A percentile compares a stretch with the other conserved stretches of the same genome.
Evolutionary conservation across 2,329 filamentous ascomycete species (phyloP).

Genomic region (Chrysosporium queenslandicum): DNA sequence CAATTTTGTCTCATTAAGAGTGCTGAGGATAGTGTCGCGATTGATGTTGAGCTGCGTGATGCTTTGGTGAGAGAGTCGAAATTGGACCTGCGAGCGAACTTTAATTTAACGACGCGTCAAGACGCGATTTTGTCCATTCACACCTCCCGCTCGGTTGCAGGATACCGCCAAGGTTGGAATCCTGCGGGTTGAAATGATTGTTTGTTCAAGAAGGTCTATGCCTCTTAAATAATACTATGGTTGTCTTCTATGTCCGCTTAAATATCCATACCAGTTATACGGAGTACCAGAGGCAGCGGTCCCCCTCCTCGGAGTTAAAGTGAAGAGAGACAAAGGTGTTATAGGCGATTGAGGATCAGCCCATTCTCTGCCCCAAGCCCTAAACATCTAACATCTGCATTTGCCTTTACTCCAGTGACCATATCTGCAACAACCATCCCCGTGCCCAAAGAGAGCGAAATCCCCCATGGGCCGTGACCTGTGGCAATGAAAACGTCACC

Average conservation of each 20-base stretch:
- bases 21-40: background rate
- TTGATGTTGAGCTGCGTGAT: background rate
- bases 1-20: background rate
- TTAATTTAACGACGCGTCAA: too few relatives aligned
- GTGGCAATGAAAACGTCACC: constrained; percentile 60
- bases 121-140: background rate
- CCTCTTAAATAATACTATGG: too few relatives aligned
- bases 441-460: constrained; percentile 54
- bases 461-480: constrained; percentile 71
- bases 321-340: too few relatives aligned
- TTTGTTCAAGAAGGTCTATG: too few relatives aligned
- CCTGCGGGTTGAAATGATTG: too few relatives aligned
- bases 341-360: background rate
- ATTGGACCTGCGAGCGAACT: too few relatives aligned
- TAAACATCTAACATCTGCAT: constrained; percentile 50
- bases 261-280: too few relatives aligned
- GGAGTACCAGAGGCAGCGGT: too few relatives aligned
- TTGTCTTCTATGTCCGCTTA: too few relatives aligned
- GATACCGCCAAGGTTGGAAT: too few relatives aligned
- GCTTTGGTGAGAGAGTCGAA: background rate
- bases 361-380: constrained; percentile 23
- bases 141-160: too few relatives aligned
- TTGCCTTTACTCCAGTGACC: constrained; percentile 49
- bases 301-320: too few relatives aligned
- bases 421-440: constrained; percentile 62